Percentiles rank a stretch among this genome's conserved stretches.
phyloP scores from a whole-genome alignment of 192 early-diverging fungal genomes.

The Coemansia sp. region DNA sequence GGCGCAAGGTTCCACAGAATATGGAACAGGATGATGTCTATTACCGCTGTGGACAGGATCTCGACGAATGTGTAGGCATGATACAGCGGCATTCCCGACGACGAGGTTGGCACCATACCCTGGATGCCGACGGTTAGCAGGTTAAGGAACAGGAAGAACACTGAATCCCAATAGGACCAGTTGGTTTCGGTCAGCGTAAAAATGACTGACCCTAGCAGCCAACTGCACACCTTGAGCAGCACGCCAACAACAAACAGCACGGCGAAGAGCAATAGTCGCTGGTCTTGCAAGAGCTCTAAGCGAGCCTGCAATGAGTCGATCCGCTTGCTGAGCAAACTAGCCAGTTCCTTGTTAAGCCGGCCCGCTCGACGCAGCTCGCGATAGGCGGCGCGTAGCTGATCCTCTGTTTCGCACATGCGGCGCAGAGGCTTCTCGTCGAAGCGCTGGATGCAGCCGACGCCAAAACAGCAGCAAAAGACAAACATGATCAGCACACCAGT shows the following conservation, averaged over 20 bases:
- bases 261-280: constrained; percentile 36
- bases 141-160: constrained; percentile 49
- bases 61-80: constrained; percentile 41
- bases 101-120: constrained; percentile 34
- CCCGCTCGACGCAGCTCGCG: constrained; percentile 29
- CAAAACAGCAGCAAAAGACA: constrained; percentile 47
- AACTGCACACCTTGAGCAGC: constrained; percentile 41
- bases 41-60: constrained; percentile 40
- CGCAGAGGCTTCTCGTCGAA: constrained; percentile 50
- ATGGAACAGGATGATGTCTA: constrained; percentile 39
- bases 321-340: background rate
- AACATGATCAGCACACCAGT: constrained; percentile 50
- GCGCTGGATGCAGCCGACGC: constrained; percentile 35
- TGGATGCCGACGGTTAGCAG: constrained; percentile 48
- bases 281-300: constrained; percentile 12
- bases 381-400: constrained; percentile 22
- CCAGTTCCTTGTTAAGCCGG: constrained; percentile 17
- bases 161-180: constrained; percentile 52
- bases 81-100: constrained; percentile 41
- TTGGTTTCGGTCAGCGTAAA: constrained; percentile 40
- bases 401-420: constrained; percentile 34
- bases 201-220: constrained; percentile 38
- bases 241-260: constrained; percentile 30
- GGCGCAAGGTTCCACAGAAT: constrained; percentile 44
- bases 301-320: constrained; percentile 25